Base-by-base conservation (phyloP, 148 eudicot species). In the Rhododendron williamsianum region DNA sequence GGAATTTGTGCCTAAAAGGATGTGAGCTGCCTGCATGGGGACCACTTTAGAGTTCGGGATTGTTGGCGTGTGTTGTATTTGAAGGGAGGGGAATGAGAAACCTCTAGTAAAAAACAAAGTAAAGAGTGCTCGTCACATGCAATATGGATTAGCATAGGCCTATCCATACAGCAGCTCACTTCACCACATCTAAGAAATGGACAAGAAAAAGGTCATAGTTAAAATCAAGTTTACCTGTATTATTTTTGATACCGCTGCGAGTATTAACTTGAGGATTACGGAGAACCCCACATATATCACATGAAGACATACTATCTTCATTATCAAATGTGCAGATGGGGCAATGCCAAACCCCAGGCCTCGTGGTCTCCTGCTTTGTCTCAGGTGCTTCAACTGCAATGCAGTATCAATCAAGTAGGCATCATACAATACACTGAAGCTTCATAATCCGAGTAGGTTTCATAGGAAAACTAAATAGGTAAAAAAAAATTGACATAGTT, bases 281-380 rank as follows among this genome's bases (percentile, higher is more conserved):
- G 81, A 97, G 89, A 89, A 94, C 98, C 76, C 99, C 98, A 86
- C 99, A 97, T 85, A 95, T 94, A 33, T 97, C 98, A 90, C 99
- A 97, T 85, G 87, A 89, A 83, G 92, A 87, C 96, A 97, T 90
- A 81, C 80, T 81, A 79, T 95, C 98, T 82, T 93, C 95, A 86
- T 95, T 97, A 86, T 97, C 98, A 87, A 90, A 97, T 58, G 99
- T 97, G 85, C 99, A 95, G 41, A 97, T 93, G 84, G 94, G 89
- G 89, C 98, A 97, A 49, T 91, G 86, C 99, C 99, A 95, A 72
- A 92, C 84, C 56, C 92, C 95, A 65, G 91, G 82, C 86, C 85
- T 88, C 78, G 81, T 76, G 45, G 60, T 78, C 84, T 91, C 90
- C 76, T 87, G 87, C 38, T 81, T 87, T 76, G 83, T 88, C 77